A percentile compares a stretch with the other conserved stretches of the same genome.
Conservation (phyloP, 2,329 filamentous ascomycete genomes). For the Pezicula carpinea region DNA sequence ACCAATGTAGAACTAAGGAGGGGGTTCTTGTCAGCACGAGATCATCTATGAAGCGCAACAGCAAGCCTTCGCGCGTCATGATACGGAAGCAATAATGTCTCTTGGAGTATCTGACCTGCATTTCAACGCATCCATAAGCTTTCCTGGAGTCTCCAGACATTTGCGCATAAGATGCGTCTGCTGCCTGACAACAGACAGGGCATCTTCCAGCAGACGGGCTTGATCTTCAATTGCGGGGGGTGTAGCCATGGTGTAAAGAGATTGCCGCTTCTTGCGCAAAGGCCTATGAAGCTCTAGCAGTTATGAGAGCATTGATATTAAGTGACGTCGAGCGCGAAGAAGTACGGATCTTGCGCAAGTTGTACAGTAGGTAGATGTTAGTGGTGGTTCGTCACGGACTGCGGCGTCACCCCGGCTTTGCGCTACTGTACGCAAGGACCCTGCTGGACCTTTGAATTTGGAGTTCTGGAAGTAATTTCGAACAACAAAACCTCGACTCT, state of each 20-base stretch:
- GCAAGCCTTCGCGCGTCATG: slow-evolving; percentile 7
- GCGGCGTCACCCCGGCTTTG: background rate
- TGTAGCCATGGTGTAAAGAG: slow-evolving; percentile 37
- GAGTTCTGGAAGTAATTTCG: too few species aligned
- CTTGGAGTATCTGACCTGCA: slow-evolving; percentile 71
- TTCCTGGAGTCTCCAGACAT: slow-evolving; percentile 93
- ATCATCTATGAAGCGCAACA: slow-evolving; percentile 8
- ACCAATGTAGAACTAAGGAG: slow-evolving; percentile 82
- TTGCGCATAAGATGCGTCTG: slow-evolving; percentile 97
- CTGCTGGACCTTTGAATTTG: too few species aligned
- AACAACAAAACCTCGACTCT: too few species aligned
- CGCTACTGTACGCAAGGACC: too few species aligned
- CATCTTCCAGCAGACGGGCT: slow-evolving; percentile 94
- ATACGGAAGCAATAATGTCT: slow-evolving; percentile 3
- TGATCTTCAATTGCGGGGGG: slow-evolving; percentile 71
- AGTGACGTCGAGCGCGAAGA: slow-evolving; percentile 8
- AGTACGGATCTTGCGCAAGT: slow-evolving; percentile 4
- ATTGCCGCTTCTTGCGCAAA: slow-evolving; percentile 17
- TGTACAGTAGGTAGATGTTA: background rate
- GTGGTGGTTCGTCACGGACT: background rate
- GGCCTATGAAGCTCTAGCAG: slow-evolving; percentile 19
- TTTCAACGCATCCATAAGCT: slow-evolving; percentile 99
- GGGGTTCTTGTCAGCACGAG: slow-evolving; percentile 24
- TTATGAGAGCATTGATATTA: slow-evolving; percentile 17
- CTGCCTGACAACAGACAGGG: slow-evolving; percentile 90